Evolutionary conservation across 306 rosid genomes (phyloP), one percentile per base, ranked within the genome.

Genomic region (Phaseolus lunatus): DNA sequence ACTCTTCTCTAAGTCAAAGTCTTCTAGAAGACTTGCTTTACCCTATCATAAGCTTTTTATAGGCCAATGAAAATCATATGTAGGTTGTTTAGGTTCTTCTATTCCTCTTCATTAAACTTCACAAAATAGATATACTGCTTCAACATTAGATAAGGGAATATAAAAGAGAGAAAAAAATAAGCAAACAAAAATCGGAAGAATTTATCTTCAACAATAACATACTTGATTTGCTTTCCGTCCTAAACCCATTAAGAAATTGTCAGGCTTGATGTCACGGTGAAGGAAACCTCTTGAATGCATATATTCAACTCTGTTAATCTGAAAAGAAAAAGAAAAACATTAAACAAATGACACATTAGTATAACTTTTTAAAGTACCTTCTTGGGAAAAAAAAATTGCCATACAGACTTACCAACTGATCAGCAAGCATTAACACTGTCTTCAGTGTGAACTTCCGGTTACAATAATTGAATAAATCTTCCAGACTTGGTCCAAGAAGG

Each of bases 211-310:
- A 59, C 20, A 41, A 54, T 39, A 53, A 65, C 82, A 64, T 85
- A 96, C 99, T 90, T 92, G 99, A 83, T 93, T 93, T 81, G 99
- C 99, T 84, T 93, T 96, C 20, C 99, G 94, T 71, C 98, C 99
- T 22, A 93, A 89, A 65, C 99, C 99, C 99, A 96, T 93, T 61
- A 96, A 77, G 83, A 96, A 96, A 89, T 96, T 96, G 90, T 96
- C 99, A 16, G 99, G 99, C 83, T 96, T 96, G 76, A 96, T 91
- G 81, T 96, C 99, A 26, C 99, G 99, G 77, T 96, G 99, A 84
- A 96, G 99, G 82, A 96, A 96, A 77, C 99, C 99, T 86, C 96
- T 87, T 80, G 99, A 86, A 78, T 96, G 99, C 99, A 96, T 93
- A 89, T 96, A 96, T 76, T 96, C 99, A 82, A 96, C 98, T 89